These are phyloP conservation scores for Phytopythium boreale DNA, from an alignment of 352 stramenopile species.

Conservation along the genomic window DNA sequence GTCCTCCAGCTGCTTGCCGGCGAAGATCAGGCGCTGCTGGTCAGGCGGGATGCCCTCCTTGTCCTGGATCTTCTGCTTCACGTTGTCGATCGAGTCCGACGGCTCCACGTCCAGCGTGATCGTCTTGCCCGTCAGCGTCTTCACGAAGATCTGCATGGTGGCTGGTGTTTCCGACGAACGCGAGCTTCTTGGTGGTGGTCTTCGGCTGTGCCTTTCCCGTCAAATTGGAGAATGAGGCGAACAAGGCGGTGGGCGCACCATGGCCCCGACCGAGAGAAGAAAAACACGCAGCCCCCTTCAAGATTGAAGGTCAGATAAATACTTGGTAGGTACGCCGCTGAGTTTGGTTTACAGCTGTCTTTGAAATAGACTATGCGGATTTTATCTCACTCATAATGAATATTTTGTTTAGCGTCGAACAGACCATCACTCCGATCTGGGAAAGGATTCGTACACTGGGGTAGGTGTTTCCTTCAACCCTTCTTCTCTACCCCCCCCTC, in stretches of 20 bases:
- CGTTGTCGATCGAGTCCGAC: constrained; percentile 34
- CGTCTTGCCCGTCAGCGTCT: constrained; percentile 93
- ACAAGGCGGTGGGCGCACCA: neutral
- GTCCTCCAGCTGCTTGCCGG: constrained; percentile 96
- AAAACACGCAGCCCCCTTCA: constrained; percentile 7
- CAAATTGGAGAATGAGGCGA: constrained; percentile 12
- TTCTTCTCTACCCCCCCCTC: neutral
- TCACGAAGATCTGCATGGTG: constrained; percentile 67
- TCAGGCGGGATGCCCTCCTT: constrained; percentile 93
- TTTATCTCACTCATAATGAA: neutral
- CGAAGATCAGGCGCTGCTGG: constrained; percentile 96
- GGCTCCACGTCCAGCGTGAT: constrained; percentile 38
- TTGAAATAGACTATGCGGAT: too few relatives aligned
- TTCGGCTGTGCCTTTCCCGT: neutral
- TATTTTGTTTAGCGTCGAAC: neutral
- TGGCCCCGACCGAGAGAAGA: neutral
- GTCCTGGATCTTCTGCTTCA: constrained; percentile 96
- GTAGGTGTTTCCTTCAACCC: neutral
- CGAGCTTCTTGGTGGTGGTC: neutral
- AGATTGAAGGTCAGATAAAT: constrained; percentile 5
- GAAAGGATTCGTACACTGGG: constrained; percentile 2
- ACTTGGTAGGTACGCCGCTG: neutral
- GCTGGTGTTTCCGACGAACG: neutral
- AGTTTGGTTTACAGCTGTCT: too few relatives aligned
- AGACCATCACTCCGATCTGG: constrained; percentile 1